Percentiles rank a stretch among this genome's conserved stretches.
phyloP scores from a whole-genome alignment of 192 early-diverging fungal genomes.

The Spinellus fusiger region DNA sequence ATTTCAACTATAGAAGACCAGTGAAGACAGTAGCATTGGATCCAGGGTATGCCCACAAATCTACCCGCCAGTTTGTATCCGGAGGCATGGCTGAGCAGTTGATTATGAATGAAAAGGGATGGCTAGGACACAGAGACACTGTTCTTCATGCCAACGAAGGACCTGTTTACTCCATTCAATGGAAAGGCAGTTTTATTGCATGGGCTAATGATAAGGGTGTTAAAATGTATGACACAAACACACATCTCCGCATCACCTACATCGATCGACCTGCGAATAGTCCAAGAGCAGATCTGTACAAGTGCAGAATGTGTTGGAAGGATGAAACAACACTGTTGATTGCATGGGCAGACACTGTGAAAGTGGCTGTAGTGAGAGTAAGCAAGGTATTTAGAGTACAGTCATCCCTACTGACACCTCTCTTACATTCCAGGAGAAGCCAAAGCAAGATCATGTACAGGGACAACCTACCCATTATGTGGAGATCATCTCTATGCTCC shows the following conservation, averaged over 20 bases:
- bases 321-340: conserved; percentile 71
- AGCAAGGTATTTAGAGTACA: conserved; percentile 5
- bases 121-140: conserved; percentile 81
- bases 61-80: conserved; percentile 73
- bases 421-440: conserved; percentile 21
- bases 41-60: conserved; percentile 74
- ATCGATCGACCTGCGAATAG: conserved; percentile 73
- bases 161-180: conserved; percentile 79
- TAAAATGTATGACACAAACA: conserved; percentile 74
- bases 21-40: conserved; percentile 88
- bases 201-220: conserved; percentile 94
- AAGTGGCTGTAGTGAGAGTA: conserved; percentile 72
- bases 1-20: conserved; percentile 79
- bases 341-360: conserved; percentile 94
- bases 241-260: conserved; percentile 72
- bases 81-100: conserved; percentile 91
- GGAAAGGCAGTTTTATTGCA: conserved; percentile 80
- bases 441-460: conserved; percentile 24
- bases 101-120: conserved; percentile 84
- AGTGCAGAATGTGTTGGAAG: conserved; percentile 84
- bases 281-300: conserved; percentile 76
- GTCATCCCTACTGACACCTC: neutral
- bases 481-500: conserved; percentile 60
- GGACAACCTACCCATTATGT: conserved; percentile 51
- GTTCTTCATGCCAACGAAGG: conserved; percentile 87